Conservation (phyloP, 129 eudicot genomes). For the Cynara cardunculus region DNA sequence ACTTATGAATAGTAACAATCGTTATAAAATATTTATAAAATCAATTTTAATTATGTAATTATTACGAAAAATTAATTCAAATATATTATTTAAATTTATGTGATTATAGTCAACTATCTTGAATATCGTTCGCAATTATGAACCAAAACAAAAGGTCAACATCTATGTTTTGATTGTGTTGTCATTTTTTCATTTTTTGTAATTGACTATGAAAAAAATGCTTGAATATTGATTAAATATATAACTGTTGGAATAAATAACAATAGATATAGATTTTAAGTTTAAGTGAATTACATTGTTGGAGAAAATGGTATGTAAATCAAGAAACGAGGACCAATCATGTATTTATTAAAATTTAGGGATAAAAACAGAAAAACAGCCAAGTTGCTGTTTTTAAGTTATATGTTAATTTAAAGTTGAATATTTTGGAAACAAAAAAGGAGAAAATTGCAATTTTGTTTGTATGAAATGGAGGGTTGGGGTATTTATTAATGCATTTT, state of each 20-base stretch:
- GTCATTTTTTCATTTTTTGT: not conserved
- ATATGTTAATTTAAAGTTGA: too few relatives aligned
- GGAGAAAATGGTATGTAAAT: not conserved
- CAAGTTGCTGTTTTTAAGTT: not conserved
- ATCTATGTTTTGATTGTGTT: not conserved
- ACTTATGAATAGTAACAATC: too few relatives aligned
- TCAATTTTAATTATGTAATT: too few relatives aligned
- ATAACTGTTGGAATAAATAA: not conserved
- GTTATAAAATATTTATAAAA: too few relatives aligned
- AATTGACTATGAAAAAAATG: not conserved
- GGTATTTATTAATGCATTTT: not conserved
- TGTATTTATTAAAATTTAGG: too few relatives aligned
- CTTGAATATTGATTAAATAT: not conserved
- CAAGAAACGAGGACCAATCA: not conserved
- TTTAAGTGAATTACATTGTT: not conserved
- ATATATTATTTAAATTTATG: not conserved
- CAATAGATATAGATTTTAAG: not conserved
- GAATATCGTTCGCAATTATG: not conserved
- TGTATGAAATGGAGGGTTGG: not conserved
- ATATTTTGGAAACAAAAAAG: not conserved
- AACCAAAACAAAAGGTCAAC: not conserved
- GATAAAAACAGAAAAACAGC: not conserved
- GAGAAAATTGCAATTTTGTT: not conserved
- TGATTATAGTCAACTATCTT: not conserved
- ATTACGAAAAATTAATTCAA: too few relatives aligned